phyloP scores from a whole-genome alignment of 805 yeast species.

The Candida montana region DNA sequence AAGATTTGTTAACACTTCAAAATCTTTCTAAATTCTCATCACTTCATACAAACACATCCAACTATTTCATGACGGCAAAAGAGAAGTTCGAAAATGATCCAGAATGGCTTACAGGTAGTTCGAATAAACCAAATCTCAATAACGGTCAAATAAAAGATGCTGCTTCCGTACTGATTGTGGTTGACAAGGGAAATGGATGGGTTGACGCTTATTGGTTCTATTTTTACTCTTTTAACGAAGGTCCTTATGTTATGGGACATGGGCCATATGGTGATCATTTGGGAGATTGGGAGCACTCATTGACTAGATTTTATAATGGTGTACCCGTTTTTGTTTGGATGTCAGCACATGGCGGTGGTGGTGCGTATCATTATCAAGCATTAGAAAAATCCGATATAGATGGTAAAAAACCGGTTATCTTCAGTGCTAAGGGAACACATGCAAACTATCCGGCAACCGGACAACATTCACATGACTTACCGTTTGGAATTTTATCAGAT shows the following conservation, averaged over 20 bases:
- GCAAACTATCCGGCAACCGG: constrained; percentile 97
- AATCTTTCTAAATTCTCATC: constrained; percentile 24
- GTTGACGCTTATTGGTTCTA: constrained; percentile 96
- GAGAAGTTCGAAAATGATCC: constrained; percentile 73
- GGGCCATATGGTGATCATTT: constrained; percentile 98
- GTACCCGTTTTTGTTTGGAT: constrained; percentile 85
- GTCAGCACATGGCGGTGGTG: constrained; percentile 98
- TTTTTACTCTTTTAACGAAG: constrained; percentile 88
- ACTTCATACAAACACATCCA: constrained; percentile 25
- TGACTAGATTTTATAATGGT: constrained; percentile 79
- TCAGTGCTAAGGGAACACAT: constrained; percentile 93
- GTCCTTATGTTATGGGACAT: constrained; percentile 95
- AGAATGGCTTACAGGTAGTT: constrained; percentile 76
- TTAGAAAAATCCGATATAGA: constrained; percentile 43
- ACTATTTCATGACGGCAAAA: constrained; percentile 57
- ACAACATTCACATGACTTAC: constrained; percentile 92
- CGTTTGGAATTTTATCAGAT: constrained; percentile 84
- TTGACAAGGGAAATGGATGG: constrained; percentile 92
- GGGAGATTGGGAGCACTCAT: constrained; percentile 97
- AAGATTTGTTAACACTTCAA: constrained; percentile 27
- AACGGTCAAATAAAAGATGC: constrained; percentile 71
- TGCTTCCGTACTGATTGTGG: constrained; percentile 76
- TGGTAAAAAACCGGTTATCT: constrained; percentile 61
- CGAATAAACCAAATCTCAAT: constrained; percentile 61
- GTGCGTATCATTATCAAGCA: constrained; percentile 75